These are phyloP conservation scores for Eucalyptus marginata DNA, from an alignment of 345 rosid genomes.

Conservation along the genomic window DNA sequence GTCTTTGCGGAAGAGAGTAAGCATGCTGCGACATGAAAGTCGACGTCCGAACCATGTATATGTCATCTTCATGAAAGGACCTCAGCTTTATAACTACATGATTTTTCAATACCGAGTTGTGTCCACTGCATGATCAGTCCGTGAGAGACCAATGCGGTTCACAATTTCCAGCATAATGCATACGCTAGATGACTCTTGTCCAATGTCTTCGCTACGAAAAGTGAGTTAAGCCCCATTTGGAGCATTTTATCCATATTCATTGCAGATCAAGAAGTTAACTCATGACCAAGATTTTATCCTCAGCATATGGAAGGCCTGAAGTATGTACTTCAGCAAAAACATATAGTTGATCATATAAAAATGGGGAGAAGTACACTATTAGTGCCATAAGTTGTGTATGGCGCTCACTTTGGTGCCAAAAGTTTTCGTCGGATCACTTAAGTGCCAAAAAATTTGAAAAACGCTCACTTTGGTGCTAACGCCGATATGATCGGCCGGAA, in stretches of 20 bases:
- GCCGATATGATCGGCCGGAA: too few relatives aligned
- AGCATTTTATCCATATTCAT: neutral
- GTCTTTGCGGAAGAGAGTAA: neutral
- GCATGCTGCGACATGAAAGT: neutral
- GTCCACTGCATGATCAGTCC: neutral
- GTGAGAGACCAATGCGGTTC: neutral
- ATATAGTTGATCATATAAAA: neutral
- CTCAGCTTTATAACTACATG: neutral
- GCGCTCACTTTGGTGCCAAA: too few relatives aligned
- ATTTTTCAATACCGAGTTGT: neutral
- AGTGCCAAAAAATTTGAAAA: too few relatives aligned
- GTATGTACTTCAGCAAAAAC: neutral
- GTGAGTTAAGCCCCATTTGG: neutral
- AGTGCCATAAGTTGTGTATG: too few relatives aligned
- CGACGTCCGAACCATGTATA: neutral
- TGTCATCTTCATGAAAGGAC: neutral
- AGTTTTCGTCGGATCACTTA: too few relatives aligned
- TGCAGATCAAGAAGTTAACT: neutral
- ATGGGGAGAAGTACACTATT: too few relatives aligned
- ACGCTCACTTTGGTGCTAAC: too few relatives aligned
- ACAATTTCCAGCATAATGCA: neutral
- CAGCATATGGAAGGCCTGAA: neutral
- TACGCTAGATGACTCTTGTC: neutral
- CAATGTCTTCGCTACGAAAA: neutral
- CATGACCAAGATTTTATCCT: neutral